A percentile compares a stretch with the other conserved stretches of the same genome.
Conservation (phyloP, 1,284 basidiomycete species). For the Trichosporon sp. region DNA sequence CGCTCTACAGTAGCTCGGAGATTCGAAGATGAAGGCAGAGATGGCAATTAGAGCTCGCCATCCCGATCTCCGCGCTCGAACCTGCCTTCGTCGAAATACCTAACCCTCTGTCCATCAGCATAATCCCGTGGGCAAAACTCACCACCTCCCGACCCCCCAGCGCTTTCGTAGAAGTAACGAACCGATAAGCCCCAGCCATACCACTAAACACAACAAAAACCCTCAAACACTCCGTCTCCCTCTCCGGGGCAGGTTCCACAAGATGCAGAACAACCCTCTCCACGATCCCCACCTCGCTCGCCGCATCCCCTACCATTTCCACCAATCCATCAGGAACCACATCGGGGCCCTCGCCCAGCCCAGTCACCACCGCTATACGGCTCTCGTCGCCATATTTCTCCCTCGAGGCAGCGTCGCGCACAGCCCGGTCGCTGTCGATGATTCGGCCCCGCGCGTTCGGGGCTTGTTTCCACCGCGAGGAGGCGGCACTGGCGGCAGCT, state of each 20-base stretch:
- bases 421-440: constrained; percentile 76
- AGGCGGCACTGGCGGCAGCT: constrained; percentile 38
- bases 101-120: constrained; percentile 52
- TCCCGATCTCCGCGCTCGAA: constrained; percentile 50
- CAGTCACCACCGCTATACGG: constrained; percentile 76
- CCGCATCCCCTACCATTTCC: constrained; percentile 66
- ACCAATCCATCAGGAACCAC: constrained; percentile 76
- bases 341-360: constrained; percentile 76
- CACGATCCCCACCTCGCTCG: constrained; percentile 55
- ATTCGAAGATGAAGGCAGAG: no score
- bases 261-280: constrained; percentile 80
- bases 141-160: constrained; percentile 78
- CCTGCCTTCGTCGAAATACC: constrained; percentile 68
- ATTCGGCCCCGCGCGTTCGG: constrained; percentile 66
- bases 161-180: constrained; percentile 79
- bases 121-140: constrained; percentile 21
- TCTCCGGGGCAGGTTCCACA: constrained; percentile 58
- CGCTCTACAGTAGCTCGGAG: no score
- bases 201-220: constrained; percentile 82
- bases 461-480: constrained; percentile 38
- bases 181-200: constrained; percentile 88
- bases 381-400: constrained; percentile 79
- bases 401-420: constrained; percentile 63
- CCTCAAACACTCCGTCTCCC: constrained; percentile 64
- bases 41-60: constrained; percentile 22